phyloP scores from a whole-genome alignment of 495 filamentous ascomycete genomes.

The Extremus antarcticus region DNA sequence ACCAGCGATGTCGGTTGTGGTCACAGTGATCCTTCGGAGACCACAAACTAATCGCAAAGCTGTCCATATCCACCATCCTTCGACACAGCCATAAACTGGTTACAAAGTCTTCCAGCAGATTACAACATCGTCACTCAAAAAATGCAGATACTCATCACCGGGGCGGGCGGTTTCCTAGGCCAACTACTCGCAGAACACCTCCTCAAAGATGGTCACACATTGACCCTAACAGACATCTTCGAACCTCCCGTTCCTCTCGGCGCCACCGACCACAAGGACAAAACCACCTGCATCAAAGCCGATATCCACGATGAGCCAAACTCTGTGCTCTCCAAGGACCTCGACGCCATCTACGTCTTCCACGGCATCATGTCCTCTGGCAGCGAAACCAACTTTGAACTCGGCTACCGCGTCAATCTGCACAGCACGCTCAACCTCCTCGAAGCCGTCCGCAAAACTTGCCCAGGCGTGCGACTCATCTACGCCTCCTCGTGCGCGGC shows the following conservation, averaged over 20 bases:
- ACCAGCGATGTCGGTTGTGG: no score
- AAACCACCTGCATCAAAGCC: slow-evolving; percentile 17
- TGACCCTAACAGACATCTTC: slow-evolving; percentile 27
- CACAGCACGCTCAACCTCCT: slow-evolving; percentile 56
- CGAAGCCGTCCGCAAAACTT: slow-evolving; percentile 45
- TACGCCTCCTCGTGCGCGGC: slow-evolving; percentile 54
- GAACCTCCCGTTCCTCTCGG: slow-evolving; percentile 23
- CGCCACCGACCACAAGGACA: slow-evolving; percentile 1
- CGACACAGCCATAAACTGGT: no score
- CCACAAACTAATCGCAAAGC: no score
- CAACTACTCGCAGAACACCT: slow-evolving; percentile 26
- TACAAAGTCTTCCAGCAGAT: no score
- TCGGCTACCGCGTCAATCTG: slow-evolving; percentile 64
- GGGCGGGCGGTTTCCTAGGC: slow-evolving; percentile 29
- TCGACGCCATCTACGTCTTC: slow-evolving; percentile 62
- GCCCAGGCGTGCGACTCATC: slow-evolving; percentile 53
- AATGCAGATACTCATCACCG: slow-evolving; percentile 30
- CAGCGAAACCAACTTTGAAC: slow-evolving; percentile 62
- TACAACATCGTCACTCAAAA: no score
- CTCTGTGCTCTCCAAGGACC: slow-evolving; percentile 19
- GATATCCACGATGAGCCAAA: slow-evolving; percentile 20
- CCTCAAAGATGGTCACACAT: slow-evolving; percentile 17
- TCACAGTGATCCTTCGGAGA: no score
- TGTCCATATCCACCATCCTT: no score
- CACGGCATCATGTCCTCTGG: slow-evolving; percentile 82